A percentile compares a stretch with the other conserved stretches of the same genome.
Conservation (phyloP, 2,329 filamentous ascomycete genomes). For the Onygenales sp. region DNA sequence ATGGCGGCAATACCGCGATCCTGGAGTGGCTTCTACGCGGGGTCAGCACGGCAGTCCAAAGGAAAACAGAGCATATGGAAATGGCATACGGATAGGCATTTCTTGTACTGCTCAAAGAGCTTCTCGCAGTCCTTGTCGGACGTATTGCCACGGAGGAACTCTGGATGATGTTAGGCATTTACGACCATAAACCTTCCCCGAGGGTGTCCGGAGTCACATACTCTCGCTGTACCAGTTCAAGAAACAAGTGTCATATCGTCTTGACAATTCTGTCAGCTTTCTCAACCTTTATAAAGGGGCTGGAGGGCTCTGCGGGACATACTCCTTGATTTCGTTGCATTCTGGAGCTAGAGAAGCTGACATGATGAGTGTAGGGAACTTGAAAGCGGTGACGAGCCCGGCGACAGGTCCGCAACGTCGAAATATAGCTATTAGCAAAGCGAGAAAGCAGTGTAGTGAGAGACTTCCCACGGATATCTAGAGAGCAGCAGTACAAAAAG, state of each 20-base stretch:
- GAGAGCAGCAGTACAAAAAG: too few relatives aligned
- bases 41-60: not conserved
- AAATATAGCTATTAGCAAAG: too few relatives aligned
- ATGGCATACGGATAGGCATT: conserved; percentile 64
- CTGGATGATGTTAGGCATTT: conserved; percentile 35
- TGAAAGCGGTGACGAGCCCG: not conserved
- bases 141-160: conserved; percentile 80
- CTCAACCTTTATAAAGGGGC: not conserved
- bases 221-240: conserved; percentile 99
- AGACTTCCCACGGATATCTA: too few relatives aligned
- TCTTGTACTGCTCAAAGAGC: conserved; percentile 81
- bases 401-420: not conserved
- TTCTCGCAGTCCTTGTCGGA: conserved; percentile 76
- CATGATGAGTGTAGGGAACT: conserved; percentile 46
- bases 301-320: conserved; percentile 24
- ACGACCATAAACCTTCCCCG: not conserved
- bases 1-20: conserved; percentile 86
- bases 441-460: too few relatives aligned
- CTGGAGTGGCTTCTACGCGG: conserved; percentile 66
- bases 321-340: conserved; percentile 96
- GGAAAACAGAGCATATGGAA: not conserved
- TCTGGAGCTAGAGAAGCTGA: conserved; percentile 90
- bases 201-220: conserved; percentile 37
- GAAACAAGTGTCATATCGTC: conserved; percentile 94
- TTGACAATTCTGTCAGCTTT: conserved; percentile 28